Percentiles rank a stretch among this genome's conserved stretches.
Evolutionary conservation across 495 filamentous ascomycete genomes (phyloP).

Genomic region (Platismatia glauca): DNA sequence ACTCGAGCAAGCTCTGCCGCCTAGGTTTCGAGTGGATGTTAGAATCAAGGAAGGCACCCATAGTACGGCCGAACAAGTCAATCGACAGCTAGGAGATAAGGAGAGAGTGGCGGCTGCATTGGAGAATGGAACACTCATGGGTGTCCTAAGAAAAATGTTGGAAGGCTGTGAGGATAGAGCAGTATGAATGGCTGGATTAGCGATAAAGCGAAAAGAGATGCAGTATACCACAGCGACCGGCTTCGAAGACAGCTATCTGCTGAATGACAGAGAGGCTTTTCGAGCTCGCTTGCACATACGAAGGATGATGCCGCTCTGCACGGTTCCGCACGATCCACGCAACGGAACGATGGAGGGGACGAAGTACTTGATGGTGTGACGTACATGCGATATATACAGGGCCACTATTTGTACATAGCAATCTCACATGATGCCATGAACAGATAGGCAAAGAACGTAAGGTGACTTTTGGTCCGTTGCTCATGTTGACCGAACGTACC

Average conservation of each 20-base stretch:
- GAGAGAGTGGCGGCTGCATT: slow-evolving; percentile 90
- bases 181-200: neutral
- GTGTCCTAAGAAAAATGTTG: slow-evolving; percentile 86
- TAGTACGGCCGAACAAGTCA: slow-evolving; percentile 85
- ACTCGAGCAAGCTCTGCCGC: slow-evolving; percentile 80
- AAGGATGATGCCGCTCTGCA: neutral
- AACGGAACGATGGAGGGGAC: neutral
- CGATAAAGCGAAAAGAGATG: neutral
- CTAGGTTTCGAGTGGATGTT: slow-evolving; percentile 88
- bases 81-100: slow-evolving; percentile 93
- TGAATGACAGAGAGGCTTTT: neutral
- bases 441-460: neutral
- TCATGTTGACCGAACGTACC: neutral
- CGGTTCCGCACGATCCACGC: neutral
- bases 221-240: neutral
- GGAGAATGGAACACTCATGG: slow-evolving; percentile 85
- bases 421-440: neutral
- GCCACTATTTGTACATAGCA: neutral
- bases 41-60: slow-evolving; percentile 95
- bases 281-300: neutral
- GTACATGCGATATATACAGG: neutral
- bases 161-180: slow-evolving; percentile 33
- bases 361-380: neutral
- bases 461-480: neutral
- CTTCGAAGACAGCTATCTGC: neutral